These are phyloP conservation scores for Russula ochroleuca DNA, from an alignment of 768 basidiomycete genomes.

Conservation along the genomic window DNA sequence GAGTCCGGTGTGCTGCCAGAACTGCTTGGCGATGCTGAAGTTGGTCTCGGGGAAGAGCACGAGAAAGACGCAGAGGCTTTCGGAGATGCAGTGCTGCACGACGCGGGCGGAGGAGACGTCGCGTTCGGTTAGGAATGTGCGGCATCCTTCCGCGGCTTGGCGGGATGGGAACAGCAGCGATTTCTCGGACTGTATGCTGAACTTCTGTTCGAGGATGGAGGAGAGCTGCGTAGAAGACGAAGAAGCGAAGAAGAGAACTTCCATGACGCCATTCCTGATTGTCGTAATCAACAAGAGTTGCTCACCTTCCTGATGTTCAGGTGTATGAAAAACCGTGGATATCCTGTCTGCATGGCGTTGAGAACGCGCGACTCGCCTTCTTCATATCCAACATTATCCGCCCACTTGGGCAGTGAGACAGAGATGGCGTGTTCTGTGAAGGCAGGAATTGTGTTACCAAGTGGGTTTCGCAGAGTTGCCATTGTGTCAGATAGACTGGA, in stretches of 20 bases:
- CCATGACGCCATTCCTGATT: too few relatives aligned
- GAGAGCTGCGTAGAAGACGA: constrained; percentile 57
- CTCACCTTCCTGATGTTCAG: constrained; percentile 74
- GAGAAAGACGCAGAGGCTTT: constrained; percentile 62
- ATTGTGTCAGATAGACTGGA: background rate
- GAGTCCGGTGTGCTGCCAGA: constrained; percentile 94
- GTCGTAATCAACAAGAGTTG: background rate
- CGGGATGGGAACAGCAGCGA: constrained; percentile 79
- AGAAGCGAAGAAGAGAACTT: background rate
- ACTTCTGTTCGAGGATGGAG: constrained; percentile 68
- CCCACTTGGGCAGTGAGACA: constrained; percentile 92
- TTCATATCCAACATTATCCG: constrained; percentile 88
- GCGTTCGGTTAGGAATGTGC: constrained; percentile 61
- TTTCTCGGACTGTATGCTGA: constrained; percentile 62
- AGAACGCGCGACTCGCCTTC: constrained; percentile 79
- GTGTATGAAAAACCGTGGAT: constrained; percentile 94
- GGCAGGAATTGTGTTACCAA: constrained; percentile 57
- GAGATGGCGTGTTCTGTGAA: constrained; percentile 86
- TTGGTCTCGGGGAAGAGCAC: constrained; percentile 65
- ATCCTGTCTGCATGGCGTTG: constrained; percentile 80
- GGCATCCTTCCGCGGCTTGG: constrained; percentile 67
- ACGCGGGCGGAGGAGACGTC: constrained; percentile 51
- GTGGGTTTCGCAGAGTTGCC: constrained; percentile 25
- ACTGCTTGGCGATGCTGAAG: constrained; percentile 72
- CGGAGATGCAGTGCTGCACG: constrained; percentile 60